Evolutionary conservation across 345 rosid species (phyloP).

Genomic region (Cardiospermum halicacabum): DNA sequence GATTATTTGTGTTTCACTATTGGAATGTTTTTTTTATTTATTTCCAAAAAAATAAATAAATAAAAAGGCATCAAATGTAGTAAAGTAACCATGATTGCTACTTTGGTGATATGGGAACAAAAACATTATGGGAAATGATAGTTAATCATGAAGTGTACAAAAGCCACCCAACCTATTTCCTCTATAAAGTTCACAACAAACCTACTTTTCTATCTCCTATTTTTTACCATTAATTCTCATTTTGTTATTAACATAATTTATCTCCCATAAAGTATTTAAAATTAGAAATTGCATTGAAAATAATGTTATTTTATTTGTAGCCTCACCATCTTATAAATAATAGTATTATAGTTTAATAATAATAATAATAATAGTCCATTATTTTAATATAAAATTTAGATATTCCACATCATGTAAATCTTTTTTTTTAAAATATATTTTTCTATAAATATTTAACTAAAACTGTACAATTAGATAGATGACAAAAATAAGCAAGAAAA

Average conservation of each 20-base stretch:
- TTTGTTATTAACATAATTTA: not conserved
- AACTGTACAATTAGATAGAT: not conserved
- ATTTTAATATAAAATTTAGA: no score
- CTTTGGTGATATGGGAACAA: constrained; percentile 11
- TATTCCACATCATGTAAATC: no score
- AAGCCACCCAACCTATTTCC: not conserved
- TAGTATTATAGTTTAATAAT: no score
- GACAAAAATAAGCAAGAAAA: not conserved
- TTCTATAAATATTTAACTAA: no score
- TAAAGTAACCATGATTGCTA: constrained; percentile 9
- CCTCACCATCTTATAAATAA: no score
- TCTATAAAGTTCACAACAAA: constrained; percentile 1
- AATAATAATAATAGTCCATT: no score
- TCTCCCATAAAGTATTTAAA: no score
- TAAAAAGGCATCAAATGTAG: constrained; percentile 4
- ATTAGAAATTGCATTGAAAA: no score
- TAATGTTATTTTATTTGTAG: no score
- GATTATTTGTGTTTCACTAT: not conserved
- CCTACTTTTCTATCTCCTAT: not conserved
- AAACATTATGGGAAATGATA: constrained; percentile 12
- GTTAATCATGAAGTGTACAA: constrained; percentile 1
- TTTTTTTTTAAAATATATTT: no score
- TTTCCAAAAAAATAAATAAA: not conserved
- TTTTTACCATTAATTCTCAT: constrained; percentile 2
- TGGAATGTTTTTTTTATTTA: no score